Evolutionary conservation across 1,139 yeast species (phyloP).

Genomic region (Blastobotrys apis): DNA sequence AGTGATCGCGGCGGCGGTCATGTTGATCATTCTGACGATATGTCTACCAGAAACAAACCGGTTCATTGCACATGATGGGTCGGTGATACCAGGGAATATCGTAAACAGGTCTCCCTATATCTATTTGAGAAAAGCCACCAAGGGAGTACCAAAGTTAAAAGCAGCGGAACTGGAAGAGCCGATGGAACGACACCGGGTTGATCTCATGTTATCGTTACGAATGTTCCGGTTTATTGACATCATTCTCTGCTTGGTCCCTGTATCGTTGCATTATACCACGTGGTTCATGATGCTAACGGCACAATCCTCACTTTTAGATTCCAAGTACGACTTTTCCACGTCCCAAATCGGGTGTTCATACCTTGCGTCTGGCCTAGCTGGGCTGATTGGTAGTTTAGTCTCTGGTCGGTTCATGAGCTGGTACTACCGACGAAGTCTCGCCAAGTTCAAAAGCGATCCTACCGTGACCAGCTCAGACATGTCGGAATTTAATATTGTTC

Average conservation of each 20-base stretch:
- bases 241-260: slow-evolving; percentile 44
- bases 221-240: slow-evolving; percentile 35
- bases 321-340: slow-evolving; percentile 47
- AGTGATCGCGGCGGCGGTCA: slow-evolving; percentile 54
- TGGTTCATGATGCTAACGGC: slow-evolving; percentile 73
- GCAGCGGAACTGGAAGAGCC: slow-evolving; percentile 32
- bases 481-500: slow-evolving; percentile 43
- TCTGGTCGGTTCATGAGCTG: slow-evolving; percentile 36
- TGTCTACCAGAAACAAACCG: slow-evolving; percentile 70
- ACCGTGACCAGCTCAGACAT: slow-evolving; percentile 39
- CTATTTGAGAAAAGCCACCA: slow-evolving; percentile 18
- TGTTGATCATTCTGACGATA: slow-evolving; percentile 32
- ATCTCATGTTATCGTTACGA: slow-evolving; percentile 36
- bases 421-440: slow-evolving; percentile 25
- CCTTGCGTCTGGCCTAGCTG: slow-evolving; percentile 39
- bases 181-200: slow-evolving; percentile 34
- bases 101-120: slow-evolving; percentile 43
- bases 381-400: slow-evolving; percentile 34
- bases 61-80: slow-evolving; percentile 62
- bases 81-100: slow-evolving; percentile 44
- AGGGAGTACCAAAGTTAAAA: slow-evolving; percentile 19
- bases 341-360: slow-evolving; percentile 60
- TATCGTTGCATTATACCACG: slow-evolving; percentile 56
- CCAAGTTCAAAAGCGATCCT: slow-evolving; percentile 13
- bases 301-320: slow-evolving; percentile 50